Evolutionary conservation across 768 basidiomycete species (phyloP), one percentile per base, ranked within the genome.

Genomic region (Scleroderma citrinum): DNA sequence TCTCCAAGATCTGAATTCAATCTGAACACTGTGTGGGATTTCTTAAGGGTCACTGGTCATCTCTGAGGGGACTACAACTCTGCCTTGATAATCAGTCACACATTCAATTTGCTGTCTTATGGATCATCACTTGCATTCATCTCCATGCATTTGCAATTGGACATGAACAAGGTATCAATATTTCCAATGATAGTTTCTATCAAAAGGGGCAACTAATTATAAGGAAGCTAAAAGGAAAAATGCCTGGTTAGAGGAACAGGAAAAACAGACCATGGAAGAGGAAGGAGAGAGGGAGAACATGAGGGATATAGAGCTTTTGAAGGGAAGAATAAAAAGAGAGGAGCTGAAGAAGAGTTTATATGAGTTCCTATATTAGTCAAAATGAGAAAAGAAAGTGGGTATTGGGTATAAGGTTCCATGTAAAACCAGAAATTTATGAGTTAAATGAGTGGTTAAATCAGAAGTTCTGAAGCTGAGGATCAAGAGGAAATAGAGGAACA

Each of bases 1-100:
- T 72, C 20, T 71, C 66, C 7, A 62, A 52, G 29, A 20, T 49
- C 34, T 32, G 23, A 14, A 49, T 74, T n/a, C 50, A 55, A 0
- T 72, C 69, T 7, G 71, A 73, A 48, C 71, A 73, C 59, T 60
- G 67, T 5, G 68, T 73, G 20, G 69, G 71, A 0, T 69, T 48
- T 35, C 56, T 72, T n/a, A 74, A 74, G 48, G 72, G 72, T 2
- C 59, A 66, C 5, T 49, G 39, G 39, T 41, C 42, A 12, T 49
- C 41, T 8, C 30, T 49, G 7, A 47, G 45, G 35, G 57, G 54
- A 7, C 43, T 58, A 23, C 40, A 39, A 2, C 30, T 50, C 26
- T 44, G 39, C n/a, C 52, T 58, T 45, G 47, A 56, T 39, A 17
- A 38, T 48, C 16, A 35, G 19, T 17, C 23, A 7, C 30, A 56